Conservation (phyloP, 2,329 filamentous ascomycete genomes). For the Cladobotryum protrusum region DNA sequence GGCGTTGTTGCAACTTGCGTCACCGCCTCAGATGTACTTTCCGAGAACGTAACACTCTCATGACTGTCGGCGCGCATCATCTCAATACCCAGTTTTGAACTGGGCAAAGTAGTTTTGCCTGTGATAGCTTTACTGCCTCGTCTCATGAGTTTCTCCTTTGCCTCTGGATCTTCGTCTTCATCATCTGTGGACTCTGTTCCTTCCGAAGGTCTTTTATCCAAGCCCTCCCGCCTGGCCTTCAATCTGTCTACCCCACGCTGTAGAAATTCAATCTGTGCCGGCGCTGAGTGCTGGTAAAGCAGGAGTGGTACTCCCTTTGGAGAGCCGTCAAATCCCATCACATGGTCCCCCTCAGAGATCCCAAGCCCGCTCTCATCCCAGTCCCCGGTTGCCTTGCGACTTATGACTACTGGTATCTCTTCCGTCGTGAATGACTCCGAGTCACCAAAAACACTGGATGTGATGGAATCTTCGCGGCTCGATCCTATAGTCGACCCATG, state of each 20-base stretch:
- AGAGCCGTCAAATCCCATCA: constrained; percentile 26
- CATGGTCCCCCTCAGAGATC: constrained; percentile 59
- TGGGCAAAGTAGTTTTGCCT: constrained; percentile 55
- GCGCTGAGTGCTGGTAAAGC: constrained; percentile 58
- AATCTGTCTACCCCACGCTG: constrained; percentile 66
- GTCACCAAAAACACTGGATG: constrained; percentile 82
- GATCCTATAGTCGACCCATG: constrained; percentile 74
- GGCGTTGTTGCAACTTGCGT: constrained; percentile 47
- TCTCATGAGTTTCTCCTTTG: constrained; percentile 41
- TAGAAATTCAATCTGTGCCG: constrained; percentile 51
- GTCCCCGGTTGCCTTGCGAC: constrained; percentile 66
- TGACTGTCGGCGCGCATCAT: constrained; percentile 98
- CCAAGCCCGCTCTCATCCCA: constrained; percentile 76
- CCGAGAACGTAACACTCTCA: constrained; percentile 62
- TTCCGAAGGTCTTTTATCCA: constrained; percentile 67
- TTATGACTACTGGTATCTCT: constrained; percentile 69
- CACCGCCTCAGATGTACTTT: constrained; percentile 45
- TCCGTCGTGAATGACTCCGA: constrained; percentile 72
- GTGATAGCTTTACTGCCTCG: constrained; percentile 32
- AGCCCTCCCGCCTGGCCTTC: constrained; percentile 64
- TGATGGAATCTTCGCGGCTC: constrained; percentile 82
- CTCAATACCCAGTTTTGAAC: constrained; percentile 87
- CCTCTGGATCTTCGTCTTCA: constrained; percentile 84
- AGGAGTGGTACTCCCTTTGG: constrained; percentile 46
- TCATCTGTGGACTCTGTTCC: constrained; percentile 85